Percentiles rank a stretch among this genome's conserved stretches.
phyloP scores from a whole-genome alignment of 768 basidiomycete species.

The Lactarius quietus region DNA sequence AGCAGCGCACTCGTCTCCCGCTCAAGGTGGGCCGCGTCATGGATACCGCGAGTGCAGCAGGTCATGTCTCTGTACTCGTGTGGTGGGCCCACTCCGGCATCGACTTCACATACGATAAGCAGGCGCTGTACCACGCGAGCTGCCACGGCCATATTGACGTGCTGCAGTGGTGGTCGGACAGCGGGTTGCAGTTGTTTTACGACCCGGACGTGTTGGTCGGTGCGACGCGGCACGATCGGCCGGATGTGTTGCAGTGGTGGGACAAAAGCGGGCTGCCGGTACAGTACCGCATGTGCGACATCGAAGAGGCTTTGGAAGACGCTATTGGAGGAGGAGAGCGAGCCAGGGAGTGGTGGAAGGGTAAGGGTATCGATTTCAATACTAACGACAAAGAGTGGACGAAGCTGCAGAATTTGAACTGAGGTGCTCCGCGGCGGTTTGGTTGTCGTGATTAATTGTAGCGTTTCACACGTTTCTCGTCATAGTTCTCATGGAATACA shows the following conservation, averaged over 20 bases:
- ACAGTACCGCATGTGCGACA: slow-evolving; percentile 87
- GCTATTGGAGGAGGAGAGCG: slow-evolving; percentile 75
- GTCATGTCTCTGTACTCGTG: slow-evolving; percentile 69
- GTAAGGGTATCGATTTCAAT: slow-evolving; percentile 77
- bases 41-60: slow-evolving; percentile 80
- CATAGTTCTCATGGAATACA: not conserved
- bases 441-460: not conserved
- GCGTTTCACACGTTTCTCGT: no score
- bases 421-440: slow-evolving; percentile 15
- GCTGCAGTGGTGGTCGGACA: slow-evolving; percentile 79
- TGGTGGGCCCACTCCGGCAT: slow-evolving; percentile 84
- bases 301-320: slow-evolving; percentile 89
- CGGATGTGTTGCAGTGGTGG: slow-evolving; percentile 89
- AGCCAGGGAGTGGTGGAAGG: slow-evolving; percentile 77
- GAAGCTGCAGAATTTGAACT: slow-evolving; percentile 76
- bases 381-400: slow-evolving; percentile 87
- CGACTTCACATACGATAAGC: slow-evolving; percentile 74
- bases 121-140: slow-evolving; percentile 74
- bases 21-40: slow-evolving; percentile 83
- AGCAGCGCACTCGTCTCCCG: slow-evolving; percentile 48
- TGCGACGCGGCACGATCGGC: slow-evolving; percentile 77
- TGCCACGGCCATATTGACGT: slow-evolving; percentile 78
- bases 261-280: slow-evolving; percentile 71
- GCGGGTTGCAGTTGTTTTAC: slow-evolving; percentile 72
- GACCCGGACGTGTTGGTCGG: slow-evolving; percentile 77